Conservation (phyloP, 2,329 filamentous ascomycete species). For the Diaporthe batatas region DNA sequence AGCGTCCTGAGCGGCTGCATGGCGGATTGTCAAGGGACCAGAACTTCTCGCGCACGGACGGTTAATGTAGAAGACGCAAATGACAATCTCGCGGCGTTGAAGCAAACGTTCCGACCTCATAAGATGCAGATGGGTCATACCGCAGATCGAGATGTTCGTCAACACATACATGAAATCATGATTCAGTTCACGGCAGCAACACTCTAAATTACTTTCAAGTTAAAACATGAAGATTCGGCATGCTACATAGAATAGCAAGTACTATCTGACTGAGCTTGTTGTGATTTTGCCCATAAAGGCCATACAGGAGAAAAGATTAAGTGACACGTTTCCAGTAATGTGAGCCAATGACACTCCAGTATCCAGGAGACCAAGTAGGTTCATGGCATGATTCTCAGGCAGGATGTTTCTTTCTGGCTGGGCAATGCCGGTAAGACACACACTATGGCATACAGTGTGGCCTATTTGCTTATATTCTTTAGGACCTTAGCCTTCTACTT, state of each 20-base stretch:
- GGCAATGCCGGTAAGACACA: too few species aligned
- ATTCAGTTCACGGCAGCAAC: background rate
- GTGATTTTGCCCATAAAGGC: background rate
- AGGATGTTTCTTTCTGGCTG: too few species aligned
- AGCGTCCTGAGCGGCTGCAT: background rate
- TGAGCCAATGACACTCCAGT: background rate
- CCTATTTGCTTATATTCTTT: too few species aligned
- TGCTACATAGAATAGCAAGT: background rate
- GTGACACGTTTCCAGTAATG: background rate
- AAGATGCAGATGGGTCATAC: background rate
- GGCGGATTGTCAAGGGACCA: slow-evolving; percentile 1
- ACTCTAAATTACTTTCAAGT: background rate
- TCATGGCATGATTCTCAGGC: background rate
- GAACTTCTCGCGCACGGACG: slow-evolving; percentile 12
- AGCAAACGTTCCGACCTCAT: background rate
- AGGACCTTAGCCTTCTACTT: too few species aligned
- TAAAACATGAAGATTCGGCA: background rate
- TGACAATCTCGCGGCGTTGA: slow-evolving; percentile 7
- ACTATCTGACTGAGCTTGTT: background rate
- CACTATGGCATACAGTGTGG: too few species aligned
- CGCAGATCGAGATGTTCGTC: background rate
- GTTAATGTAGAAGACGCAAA: slow-evolving; percentile 15
- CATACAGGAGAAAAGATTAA: background rate
- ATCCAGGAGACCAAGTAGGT: background rate
- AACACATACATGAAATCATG: background rate